These are phyloP conservation scores for Fraxinus excelsior DNA, from an alignment of 257 asterid genomes.

Conservation along the genomic window DNA sequence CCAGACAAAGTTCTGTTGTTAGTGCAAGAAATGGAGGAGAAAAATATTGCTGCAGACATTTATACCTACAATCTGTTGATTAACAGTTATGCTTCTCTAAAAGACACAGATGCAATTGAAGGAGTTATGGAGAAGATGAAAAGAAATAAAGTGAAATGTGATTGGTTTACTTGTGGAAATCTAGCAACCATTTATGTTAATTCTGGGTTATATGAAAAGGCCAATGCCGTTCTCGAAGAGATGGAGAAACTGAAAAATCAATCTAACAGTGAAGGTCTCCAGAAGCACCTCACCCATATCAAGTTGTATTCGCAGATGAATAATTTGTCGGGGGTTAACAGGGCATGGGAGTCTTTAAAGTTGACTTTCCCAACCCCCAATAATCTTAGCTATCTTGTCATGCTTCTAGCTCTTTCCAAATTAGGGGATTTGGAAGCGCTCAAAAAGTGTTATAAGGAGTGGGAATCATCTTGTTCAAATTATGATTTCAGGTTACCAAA, in stretches of 20 bases:
- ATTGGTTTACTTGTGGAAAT: slow-evolving; percentile 63
- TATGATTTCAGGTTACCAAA: slow-evolving; percentile 63
- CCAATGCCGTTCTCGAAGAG: slow-evolving; percentile 38
- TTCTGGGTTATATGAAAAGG: slow-evolving; percentile 51
- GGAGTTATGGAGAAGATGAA: slow-evolving; percentile 67
- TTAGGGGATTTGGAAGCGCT: slow-evolving; percentile 53
- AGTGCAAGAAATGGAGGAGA: slow-evolving; percentile 72
- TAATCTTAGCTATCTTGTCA: slow-evolving; percentile 40
- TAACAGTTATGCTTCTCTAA: slow-evolving; percentile 50
- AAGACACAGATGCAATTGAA: slow-evolving; percentile 51
- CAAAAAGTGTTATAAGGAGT: slow-evolving; percentile 54
- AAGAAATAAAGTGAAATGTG: slow-evolving; percentile 33
- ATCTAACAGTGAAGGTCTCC: slow-evolving; percentile 21
- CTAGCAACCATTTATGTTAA: slow-evolving; percentile 58
- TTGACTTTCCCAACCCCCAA: slow-evolving; percentile 24
- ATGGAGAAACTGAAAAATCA: slow-evolving; percentile 46
- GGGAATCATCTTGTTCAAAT: slow-evolving; percentile 46
- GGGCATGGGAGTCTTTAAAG: slow-evolving; percentile 53
- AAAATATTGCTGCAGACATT: slow-evolving; percentile 34
- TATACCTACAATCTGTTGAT: slow-evolving; percentile 65
- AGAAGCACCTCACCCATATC: slow-evolving; percentile 41
- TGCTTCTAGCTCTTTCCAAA: slow-evolving; percentile 51
- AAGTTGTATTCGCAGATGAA: slow-evolving; percentile 54
- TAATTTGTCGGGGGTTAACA: slow-evolving; percentile 55
- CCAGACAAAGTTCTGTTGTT: slow-evolving; percentile 49